Evolutionary conservation across 2,329 filamentous ascomycete species (phyloP).

Genomic region (Hymenoscyphus infarciens): DNA sequence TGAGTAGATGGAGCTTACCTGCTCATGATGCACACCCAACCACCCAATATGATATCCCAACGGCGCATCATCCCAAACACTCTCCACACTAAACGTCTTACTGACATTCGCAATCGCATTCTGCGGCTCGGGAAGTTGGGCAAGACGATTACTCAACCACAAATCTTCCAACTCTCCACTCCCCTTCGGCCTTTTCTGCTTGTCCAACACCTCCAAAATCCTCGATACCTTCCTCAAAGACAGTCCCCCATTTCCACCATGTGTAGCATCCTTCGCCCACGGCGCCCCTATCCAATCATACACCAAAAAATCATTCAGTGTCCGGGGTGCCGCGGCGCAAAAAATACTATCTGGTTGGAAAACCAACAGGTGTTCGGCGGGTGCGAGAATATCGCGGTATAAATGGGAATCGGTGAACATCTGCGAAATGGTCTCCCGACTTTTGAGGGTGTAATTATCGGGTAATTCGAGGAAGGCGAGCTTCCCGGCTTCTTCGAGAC

Average conservation of each 20-base stretch:
- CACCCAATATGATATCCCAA: slow-evolving; percentile 51
- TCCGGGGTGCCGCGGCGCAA: slow-evolving; percentile 48
- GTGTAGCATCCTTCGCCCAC: slow-evolving; percentile 25
- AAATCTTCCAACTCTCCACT: slow-evolving; percentile 50
- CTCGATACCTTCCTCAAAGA: slow-evolving; percentile 28
- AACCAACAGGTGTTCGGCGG: slow-evolving; percentile 51
- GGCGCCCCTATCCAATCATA: slow-evolving; percentile 45
- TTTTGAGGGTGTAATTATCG: slow-evolving; percentile 41
- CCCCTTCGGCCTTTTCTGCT: slow-evolving; percentile 40
- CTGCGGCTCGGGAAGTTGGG: slow-evolving; percentile 31
- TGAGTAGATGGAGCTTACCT: slow-evolving; percentile 37
- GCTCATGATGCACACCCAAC: slow-evolving; percentile 38
- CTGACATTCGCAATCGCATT: slow-evolving; percentile 29
- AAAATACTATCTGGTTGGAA: slow-evolving; percentile 54
- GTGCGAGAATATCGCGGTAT: slow-evolving; percentile 49
- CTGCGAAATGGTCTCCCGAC: slow-evolving; percentile 46
- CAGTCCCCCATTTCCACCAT: slow-evolving; percentile 34
- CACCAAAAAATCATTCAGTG: slow-evolving; percentile 50
- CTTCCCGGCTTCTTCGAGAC: slow-evolving; percentile 47
- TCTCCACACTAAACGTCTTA: slow-evolving; percentile 47
- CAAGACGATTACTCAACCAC: slow-evolving; percentile 40
- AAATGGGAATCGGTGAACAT: slow-evolving; percentile 49
- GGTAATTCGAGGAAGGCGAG: slow-evolving; percentile 48
- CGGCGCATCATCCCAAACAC: slow-evolving; percentile 46
- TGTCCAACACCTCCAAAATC: slow-evolving; percentile 27